Evolutionary conservation across 148 eudicot genomes (phyloP).

Genomic region (Rheum nobile): DNA sequence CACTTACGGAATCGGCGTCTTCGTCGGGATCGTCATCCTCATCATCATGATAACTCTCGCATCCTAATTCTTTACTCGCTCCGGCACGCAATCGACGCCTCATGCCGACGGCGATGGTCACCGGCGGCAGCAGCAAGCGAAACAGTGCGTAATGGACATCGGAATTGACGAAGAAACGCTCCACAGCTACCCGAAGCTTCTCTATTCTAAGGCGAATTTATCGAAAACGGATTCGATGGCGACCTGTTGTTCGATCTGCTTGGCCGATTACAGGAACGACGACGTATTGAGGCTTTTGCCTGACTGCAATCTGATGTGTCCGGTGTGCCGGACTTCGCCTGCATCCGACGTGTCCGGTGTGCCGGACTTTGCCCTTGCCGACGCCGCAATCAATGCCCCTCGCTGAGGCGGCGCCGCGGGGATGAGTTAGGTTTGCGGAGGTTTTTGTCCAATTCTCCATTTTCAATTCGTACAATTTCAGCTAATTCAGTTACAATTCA

Average conservation of each 20-base stretch:
- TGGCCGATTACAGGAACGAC: slow-evolving; percentile 53
- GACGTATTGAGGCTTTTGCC: slow-evolving; percentile 57
- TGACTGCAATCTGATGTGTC: slow-evolving; percentile 68
- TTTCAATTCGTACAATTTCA: background rate
- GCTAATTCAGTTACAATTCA: no score
- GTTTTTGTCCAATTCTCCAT: slow-evolving; percentile 50
- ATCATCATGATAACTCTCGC: no score
- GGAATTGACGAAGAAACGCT: slow-evolving; percentile 76
- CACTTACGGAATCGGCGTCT: no score
- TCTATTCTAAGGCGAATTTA: slow-evolving; percentile 41
- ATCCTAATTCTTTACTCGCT: no score
- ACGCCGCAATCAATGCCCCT: no score
- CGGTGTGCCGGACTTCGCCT: slow-evolving; percentile 69
- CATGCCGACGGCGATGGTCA: slow-evolving; percentile 6
- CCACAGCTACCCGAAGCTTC: slow-evolving; percentile 50
- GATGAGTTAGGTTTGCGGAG: no score
- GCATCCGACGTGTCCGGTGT: slow-evolving; percentile 79
- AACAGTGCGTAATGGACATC: slow-evolving; percentile 16
- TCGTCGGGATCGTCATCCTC: no score
- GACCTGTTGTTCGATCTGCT: slow-evolving; percentile 66
- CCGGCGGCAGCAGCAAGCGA: background rate
- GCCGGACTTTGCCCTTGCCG: slow-evolving; percentile 76
- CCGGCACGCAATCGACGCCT: no score
- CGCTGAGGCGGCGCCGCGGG: slow-evolving; percentile 76
- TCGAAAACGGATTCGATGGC: slow-evolving; percentile 31